phyloP scores from a whole-genome alignment of 177 flowering plant genomes.

The Vitis hybrid region DNA sequence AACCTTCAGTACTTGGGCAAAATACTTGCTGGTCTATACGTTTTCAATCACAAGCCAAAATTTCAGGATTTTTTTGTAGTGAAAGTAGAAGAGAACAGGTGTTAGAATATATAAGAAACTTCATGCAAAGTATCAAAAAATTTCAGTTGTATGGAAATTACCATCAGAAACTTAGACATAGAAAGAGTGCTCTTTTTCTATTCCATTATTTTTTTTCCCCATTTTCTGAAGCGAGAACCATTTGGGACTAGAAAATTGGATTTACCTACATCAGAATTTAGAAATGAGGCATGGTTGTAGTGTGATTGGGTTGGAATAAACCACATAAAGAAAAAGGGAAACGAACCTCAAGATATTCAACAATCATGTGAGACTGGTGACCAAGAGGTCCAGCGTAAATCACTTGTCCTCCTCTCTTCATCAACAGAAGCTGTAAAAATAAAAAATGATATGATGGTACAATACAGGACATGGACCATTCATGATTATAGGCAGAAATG shows the following conservation, averaged over 20 bases:
- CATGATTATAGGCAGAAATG: neutral
- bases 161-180: neutral
- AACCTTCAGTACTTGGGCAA: neutral
- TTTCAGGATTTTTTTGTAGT: neutral
- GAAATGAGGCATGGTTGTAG: neutral
- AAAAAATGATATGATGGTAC: neutral
- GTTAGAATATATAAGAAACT: too few species aligned
- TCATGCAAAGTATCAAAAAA: too few species aligned
- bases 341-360: constrained; percentile 64
- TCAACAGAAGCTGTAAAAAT: constrained; percentile 24
- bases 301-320: too few species aligned
- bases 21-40: too few species aligned
- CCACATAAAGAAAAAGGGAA: too few species aligned
- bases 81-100: neutral
- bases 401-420: constrained; percentile 75
- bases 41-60: neutral
- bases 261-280: neutral
- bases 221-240: neutral
- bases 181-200: neutral
- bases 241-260: too few species aligned
- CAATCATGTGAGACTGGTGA: constrained; percentile 48
- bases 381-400: constrained; percentile 68
- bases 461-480: neutral
- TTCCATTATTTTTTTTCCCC: neutral
- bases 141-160: neutral